These are phyloP conservation scores for Myxozyma kluyveri DNA, from an alignment of 805 yeast genomes.

Conservation along the genomic window DNA sequence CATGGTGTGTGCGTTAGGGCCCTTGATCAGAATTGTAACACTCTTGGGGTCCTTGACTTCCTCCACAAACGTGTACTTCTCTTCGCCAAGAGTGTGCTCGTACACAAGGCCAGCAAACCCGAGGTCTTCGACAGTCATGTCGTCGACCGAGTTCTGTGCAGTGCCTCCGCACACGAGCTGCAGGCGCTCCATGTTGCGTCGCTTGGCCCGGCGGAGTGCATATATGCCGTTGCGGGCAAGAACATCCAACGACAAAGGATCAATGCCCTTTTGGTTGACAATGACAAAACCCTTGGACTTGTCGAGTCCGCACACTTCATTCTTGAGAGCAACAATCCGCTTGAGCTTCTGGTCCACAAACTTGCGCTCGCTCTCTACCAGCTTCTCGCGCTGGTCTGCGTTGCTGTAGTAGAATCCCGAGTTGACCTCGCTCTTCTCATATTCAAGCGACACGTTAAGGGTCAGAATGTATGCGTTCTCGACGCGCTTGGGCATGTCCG, in stretches of 20 bases:
- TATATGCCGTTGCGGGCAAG: constrained; percentile 88
- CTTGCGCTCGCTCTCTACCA: constrained; percentile 87
- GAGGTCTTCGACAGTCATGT: constrained; percentile 69
- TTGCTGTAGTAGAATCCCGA: constrained; percentile 90
- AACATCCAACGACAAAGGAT: constrained; percentile 94
- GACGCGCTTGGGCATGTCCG: constrained; percentile 93
- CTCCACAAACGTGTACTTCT: constrained; percentile 93
- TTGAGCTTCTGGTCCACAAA: constrained; percentile 91
- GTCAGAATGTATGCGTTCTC: constrained; percentile 81
- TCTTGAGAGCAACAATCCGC: constrained; percentile 88
- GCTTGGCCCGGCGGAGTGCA: constrained; percentile 95
- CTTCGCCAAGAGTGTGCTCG: constrained; percentile 94
- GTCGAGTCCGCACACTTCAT: constrained; percentile 80
- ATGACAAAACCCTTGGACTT: constrained; percentile 80
- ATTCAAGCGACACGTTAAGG: constrained; percentile 89
- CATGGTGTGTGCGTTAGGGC: constrained; percentile 78
- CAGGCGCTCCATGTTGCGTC: constrained; percentile 98
- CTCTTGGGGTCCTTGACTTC: constrained; percentile 83
- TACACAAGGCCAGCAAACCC: constrained; percentile 90
- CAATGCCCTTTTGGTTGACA: constrained; percentile 97
- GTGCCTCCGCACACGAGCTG: constrained; percentile 96
- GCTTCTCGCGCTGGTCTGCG: constrained; percentile 94
- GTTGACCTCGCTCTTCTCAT: constrained; percentile 96
- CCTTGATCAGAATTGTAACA: constrained; percentile 87
- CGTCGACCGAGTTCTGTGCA: constrained; percentile 97